These are phyloP conservation scores for Aspergillus candidus DNA, from an alignment of 2,329 filamentous ascomycete genomes.

Conservation along the genomic window DNA sequence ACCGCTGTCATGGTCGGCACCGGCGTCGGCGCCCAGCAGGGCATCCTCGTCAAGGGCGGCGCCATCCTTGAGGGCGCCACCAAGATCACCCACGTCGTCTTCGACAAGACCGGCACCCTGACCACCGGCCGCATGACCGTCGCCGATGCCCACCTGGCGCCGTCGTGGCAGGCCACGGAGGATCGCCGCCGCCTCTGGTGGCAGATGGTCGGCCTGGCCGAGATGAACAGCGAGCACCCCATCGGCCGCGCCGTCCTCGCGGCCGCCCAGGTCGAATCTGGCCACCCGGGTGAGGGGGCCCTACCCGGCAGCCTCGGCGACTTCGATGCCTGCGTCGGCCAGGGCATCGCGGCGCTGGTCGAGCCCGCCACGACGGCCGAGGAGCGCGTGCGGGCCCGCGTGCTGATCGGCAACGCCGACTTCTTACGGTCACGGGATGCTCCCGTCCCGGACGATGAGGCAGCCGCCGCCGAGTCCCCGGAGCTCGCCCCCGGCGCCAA, in stretches of 20 bases:
- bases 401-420: conserved; percentile 75
- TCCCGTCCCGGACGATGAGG: conserved; percentile 29
- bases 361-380: conserved; percentile 64
- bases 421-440: conserved; percentile 70
- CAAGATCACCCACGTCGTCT: conserved; percentile 79
- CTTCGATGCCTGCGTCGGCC: conserved; percentile 76
- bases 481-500: conserved; percentile 27
- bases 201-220: conserved; percentile 89
- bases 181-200: conserved; percentile 78
- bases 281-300: conserved; percentile 62
- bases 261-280: conserved; percentile 69
- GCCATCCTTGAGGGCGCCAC: conserved; percentile 86
- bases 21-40: conserved; percentile 90
- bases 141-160: conserved; percentile 60
- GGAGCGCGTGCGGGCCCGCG: conserved; percentile 63
- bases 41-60: conserved; percentile 96
- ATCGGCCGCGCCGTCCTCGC: conserved; percentile 81
- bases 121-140: conserved; percentile 96
- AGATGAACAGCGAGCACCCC: conserved; percentile 93
- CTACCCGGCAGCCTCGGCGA: conserved; percentile 80
- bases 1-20: conserved; percentile 99
- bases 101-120: conserved; percentile 94
- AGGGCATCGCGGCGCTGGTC: conserved; percentile 74
- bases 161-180: conserved; percentile 63
- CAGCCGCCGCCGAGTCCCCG: conserved; percentile 27